Conservation (phyloP, 2,329 filamentous ascomycete genomes). For the Ophiostoma novo-ulmi region DNA sequence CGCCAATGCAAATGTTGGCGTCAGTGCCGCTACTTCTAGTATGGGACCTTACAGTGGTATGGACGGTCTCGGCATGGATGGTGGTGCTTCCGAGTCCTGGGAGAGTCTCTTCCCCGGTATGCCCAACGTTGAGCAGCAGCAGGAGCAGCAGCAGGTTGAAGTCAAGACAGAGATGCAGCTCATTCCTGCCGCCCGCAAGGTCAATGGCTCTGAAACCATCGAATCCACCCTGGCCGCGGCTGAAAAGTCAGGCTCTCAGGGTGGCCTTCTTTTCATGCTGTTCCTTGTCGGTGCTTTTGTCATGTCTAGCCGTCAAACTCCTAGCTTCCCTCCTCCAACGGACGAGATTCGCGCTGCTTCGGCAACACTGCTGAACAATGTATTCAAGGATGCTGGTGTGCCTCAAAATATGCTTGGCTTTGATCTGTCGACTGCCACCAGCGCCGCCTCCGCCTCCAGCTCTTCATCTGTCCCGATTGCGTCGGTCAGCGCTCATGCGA, state of each 20-base stretch:
- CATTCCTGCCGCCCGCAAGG: conserved; percentile 34
- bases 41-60: conserved; percentile 69
- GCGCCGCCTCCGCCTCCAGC: conserved; percentile 8
- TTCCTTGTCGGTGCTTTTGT: conserved; percentile 95
- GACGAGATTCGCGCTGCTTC: conserved; percentile 76
- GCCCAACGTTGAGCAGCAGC: conserved; percentile 48
- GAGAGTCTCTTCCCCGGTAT: conserved; percentile 75
- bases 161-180: conserved; percentile 55
- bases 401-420: conserved; percentile 31
- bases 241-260: conserved; percentile 67
- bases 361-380: conserved; percentile 69
- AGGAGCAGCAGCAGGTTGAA: conserved; percentile 35
- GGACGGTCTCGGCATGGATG: conserved; percentile 75
- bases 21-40: conserved; percentile 10
- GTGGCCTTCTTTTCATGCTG: conserved; percentile 85
- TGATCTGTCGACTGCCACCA: conserved; percentile 9
- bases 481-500: conserved; percentile 16
- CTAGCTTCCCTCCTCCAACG: conserved; percentile 69
- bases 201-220: conserved; percentile 48
- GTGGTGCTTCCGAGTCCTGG: conserved; percentile 53
- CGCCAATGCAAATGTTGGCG: conserved; percentile 31
- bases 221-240: conserved; percentile 45
- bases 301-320: conserved; percentile 74
- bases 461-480: conserved; percentile 8
- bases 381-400: conserved; percentile 75